These are phyloP conservation scores for Emydomyces testavorans DNA, from an alignment of 2,329 filamentous ascomycete genomes.

Conservation along the genomic window DNA sequence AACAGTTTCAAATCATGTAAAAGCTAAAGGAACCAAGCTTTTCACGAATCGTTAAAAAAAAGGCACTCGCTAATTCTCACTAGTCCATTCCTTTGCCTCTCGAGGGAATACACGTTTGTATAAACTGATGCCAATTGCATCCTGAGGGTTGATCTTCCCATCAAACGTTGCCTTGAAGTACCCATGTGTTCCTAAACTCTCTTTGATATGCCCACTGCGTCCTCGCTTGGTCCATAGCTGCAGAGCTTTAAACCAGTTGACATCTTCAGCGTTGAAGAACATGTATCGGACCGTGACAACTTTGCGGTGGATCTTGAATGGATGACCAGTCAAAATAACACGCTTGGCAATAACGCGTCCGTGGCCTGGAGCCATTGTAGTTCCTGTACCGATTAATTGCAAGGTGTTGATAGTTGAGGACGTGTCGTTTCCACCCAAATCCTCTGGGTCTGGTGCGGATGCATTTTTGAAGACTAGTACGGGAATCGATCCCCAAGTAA, in stretches of 20 bases:
- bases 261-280: conserved; percentile 96
- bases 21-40: background rate
- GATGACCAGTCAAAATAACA: conserved; percentile 85
- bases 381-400: conserved; percentile 73
- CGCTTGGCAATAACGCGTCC: conserved; percentile 81
- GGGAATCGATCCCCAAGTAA: conserved; percentile 88
- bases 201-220: conserved; percentile 82
- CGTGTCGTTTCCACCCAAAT: conserved; percentile 35
- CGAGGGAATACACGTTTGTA: conserved; percentile 81
- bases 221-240: conserved; percentile 89
- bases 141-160: conserved; percentile 87
- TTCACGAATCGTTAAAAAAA: background rate
- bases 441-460: conserved; percentile 25
- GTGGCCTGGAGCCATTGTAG: conserved; percentile 64
- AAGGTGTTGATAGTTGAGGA: conserved; percentile 41
- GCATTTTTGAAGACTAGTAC: conserved; percentile 69
- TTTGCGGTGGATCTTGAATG: conserved; percentile 97
- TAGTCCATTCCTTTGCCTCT: conserved; percentile 43
- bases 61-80: conserved; percentile 13
- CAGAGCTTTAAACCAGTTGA: conserved; percentile 94
- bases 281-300: conserved; percentile 96
- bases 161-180: conserved; percentile 99
- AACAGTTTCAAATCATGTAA: background rate
- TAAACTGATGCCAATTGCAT: conserved; percentile 79
- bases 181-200: conserved; percentile 89